phyloP scores from a whole-genome alignment of 495 filamentous ascomycete genomes.

The Lepraria neglecta region DNA sequence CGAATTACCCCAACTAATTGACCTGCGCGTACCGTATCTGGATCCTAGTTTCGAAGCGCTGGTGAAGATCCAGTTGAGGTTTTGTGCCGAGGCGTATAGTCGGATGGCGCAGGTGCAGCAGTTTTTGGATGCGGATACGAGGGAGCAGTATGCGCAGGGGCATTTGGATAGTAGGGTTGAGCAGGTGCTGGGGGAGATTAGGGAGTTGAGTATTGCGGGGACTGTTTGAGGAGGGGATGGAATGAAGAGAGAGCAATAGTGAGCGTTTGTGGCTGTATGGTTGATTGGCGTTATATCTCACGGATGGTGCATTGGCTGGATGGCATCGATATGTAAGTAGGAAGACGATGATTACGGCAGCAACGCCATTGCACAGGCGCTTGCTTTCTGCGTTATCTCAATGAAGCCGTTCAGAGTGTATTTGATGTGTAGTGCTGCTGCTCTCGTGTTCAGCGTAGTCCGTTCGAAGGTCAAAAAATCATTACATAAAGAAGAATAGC shows the following conservation, averaged over 20 bases:
- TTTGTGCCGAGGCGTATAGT: conserved; percentile 94
- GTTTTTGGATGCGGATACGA: conserved; percentile 91
- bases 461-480: not conserved
- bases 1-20: conserved; percentile 95
- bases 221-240: conserved; percentile 43
- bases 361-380: conserved; percentile 4
- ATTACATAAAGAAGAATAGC: not conserved
- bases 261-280: not conserved
- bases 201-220: conserved; percentile 89
- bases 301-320: not conserved
- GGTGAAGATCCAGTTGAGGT: conserved; percentile 95
- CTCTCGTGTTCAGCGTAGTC: not conserved
- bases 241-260: not conserved
- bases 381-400: not conserved
- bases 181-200: conserved; percentile 93
- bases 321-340: not conserved
- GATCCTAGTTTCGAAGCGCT: conserved; percentile 95
- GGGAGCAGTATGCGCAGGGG: conserved; percentile 92
- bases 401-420: not conserved
- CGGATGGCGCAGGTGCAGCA: conserved; percentile 99
- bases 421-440: not conserved
- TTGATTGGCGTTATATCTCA: not conserved
- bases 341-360: not conserved
- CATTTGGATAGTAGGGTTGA: conserved; percentile 89
- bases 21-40: conserved; percentile 91